Evolutionary conservation across 441 rosid species (phyloP).

Genomic region (Macaranga tanarius): DNA sequence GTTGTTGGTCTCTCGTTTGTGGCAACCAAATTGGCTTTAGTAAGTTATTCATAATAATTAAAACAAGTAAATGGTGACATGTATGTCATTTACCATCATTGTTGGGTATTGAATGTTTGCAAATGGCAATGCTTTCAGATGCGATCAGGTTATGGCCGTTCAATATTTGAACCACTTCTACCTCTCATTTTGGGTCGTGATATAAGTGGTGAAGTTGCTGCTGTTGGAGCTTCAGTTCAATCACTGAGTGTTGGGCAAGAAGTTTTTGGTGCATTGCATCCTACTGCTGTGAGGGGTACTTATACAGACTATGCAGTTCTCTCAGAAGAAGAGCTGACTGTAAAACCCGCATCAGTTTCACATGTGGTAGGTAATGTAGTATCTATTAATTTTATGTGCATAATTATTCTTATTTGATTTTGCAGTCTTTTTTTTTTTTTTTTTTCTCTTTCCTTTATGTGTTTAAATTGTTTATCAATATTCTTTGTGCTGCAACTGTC

Average conservation of each 20-base stretch:
- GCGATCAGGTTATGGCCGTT: constrained; percentile 96
- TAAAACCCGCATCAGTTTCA: constrained; percentile 67
- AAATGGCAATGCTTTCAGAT: constrained; percentile 46
- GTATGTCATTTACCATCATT: constrained; percentile 9
- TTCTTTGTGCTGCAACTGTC: constrained; percentile 1
- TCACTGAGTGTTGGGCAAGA: constrained; percentile 68
- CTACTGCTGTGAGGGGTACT: constrained; percentile 95
- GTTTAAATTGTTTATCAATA: not conserved
- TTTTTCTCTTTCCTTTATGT: not conserved
- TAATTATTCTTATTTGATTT: not conserved
- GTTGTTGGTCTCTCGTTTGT: not conserved
- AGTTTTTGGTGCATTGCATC: constrained; percentile 97
- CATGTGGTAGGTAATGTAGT: constrained; percentile 55
- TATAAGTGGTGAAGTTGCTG: constrained; percentile 90
- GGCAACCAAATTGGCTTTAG: not conserved
- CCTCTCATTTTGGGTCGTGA: constrained; percentile 95
- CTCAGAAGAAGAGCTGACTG: constrained; percentile 72
- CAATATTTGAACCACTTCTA: constrained; percentile 77
- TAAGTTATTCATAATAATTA: not conserved
- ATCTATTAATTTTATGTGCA: constrained; percentile 5
- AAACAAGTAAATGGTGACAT: not conserved
- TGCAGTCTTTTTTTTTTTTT: not conserved
- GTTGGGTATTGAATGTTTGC: constrained; percentile 10
- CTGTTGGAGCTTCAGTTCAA: constrained; percentile 64
- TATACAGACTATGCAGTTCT: constrained; percentile 81